Percentiles rank a stretch among this genome's conserved stretches.
Evolutionary conservation across 1,284 basidiomycete genomes (phyloP).

Genomic region (Cystodermella granulosa): DNA sequence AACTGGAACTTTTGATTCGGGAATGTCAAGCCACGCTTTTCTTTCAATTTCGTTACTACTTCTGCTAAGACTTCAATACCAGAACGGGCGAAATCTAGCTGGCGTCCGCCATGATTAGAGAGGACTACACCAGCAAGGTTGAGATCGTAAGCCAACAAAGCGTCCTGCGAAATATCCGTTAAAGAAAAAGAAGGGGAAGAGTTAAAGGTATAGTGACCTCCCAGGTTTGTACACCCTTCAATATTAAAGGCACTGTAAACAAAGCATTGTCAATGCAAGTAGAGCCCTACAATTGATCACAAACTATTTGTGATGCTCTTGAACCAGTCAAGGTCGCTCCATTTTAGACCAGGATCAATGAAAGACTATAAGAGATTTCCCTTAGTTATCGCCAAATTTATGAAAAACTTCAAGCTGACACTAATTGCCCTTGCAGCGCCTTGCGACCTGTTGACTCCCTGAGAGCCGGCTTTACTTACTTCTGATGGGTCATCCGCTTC

Average conservation of each 20-base stretch:
- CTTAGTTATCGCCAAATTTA: neutral
- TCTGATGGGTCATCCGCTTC: slow-evolving; percentile 80
- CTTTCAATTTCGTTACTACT: slow-evolving; percentile 71
- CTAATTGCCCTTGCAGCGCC: slow-evolving; percentile 94
- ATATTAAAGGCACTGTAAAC: slow-evolving; percentile 74
- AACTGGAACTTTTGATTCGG: slow-evolving; percentile 77
- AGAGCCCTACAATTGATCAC: slow-evolving; percentile 12
- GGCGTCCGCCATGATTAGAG: slow-evolving; percentile 89
- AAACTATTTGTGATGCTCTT: slow-evolving; percentile 80
- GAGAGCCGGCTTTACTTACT: slow-evolving; percentile 52
- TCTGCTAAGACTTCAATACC: slow-evolving; percentile 88
- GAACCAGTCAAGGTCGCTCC: slow-evolving; percentile 87
- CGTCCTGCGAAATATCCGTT: slow-evolving; percentile 50
- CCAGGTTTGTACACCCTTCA: slow-evolving; percentile 93
- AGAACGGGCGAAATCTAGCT: slow-evolving; percentile 87
- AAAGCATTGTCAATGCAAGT: neutral
- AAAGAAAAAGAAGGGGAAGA: neutral
- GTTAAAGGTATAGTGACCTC: slow-evolving; percentile 47
- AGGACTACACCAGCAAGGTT: slow-evolving; percentile 82
- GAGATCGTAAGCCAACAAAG: slow-evolving; percentile 79
- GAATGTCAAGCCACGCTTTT: slow-evolving; percentile 58
- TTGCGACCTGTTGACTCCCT: slow-evolving; percentile 74
- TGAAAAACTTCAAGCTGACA: slow-evolving; percentile 40
- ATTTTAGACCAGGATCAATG: slow-evolving; percentile 85
- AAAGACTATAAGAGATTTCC: slow-evolving; percentile 58